Base-by-base conservation (phyloP, 306 rosid species). In the Cucumis hystrix region DNA sequence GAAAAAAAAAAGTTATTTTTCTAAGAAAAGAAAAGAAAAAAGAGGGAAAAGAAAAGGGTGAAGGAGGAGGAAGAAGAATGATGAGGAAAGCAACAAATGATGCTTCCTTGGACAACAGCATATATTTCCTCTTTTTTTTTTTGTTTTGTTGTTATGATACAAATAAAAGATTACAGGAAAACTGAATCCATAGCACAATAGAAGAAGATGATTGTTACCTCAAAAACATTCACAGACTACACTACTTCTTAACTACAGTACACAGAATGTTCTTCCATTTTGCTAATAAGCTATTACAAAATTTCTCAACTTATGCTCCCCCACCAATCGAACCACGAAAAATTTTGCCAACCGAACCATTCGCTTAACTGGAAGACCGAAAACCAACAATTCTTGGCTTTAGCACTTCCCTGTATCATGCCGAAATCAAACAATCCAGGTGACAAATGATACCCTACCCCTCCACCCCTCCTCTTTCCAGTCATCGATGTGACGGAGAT, bases 121-220 rank as follows among this genome's bases (percentile, higher is more conserved):
- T 51, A 72, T 57, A 75, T 37, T 75, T 75, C 81, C 57, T 79
- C 49, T 80, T 71, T 80, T 76, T 30, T 30, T 30, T 30, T 30
- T 30, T 30, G 0, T 30, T 33, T 33, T 33, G 4, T 33, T 33
- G 37, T 81, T 83, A 86, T 83, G 88, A 78, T 86, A 92, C 97
- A 92, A 87, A 83, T 77, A 84, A 77, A 81, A 78, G 76, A 79
- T 84, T 70, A 82, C 81, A 88, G 72, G 82, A 51, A 77, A 77
- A 66, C 58, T 10, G 57, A 49, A 20, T 77, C 47, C 47, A 78
- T 68, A 30, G 39, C 43, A 25, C 51, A 7, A 52, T 16, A 76
- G 51, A 59, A 52, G 55, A 39, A 11, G 72, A 21, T 68, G 58
- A 23, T 52, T 70, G 40, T 70, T 49, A 47, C 57, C 76, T 71